A percentile compares a stretch with the other conserved stretches of the same genome.
Conservation (phyloP, 345 rosid species). For the Corchorus olitorius region DNA sequence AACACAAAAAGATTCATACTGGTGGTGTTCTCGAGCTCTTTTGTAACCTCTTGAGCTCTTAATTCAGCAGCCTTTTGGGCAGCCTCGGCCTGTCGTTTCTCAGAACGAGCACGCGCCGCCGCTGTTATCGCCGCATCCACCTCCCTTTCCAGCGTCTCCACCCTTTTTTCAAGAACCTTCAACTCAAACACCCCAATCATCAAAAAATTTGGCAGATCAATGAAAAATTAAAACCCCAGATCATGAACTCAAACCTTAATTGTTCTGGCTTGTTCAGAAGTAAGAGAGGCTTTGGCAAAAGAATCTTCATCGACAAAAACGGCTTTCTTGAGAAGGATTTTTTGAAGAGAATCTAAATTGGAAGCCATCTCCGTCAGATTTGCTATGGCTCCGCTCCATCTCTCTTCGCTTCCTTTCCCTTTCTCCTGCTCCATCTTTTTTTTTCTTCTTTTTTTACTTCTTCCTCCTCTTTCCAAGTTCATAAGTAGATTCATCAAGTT, state of each 20-base stretch:
- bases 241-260: slow-evolving; percentile 58
- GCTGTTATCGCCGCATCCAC: slow-evolving; percentile 97
- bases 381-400: slow-evolving; percentile 85
- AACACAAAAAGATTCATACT: slow-evolving; percentile 40
- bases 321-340: slow-evolving; percentile 82
- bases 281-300: slow-evolving; percentile 82
- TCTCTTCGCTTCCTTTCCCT: slow-evolving; percentile 64
- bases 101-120: slow-evolving; percentile 89
- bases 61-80: slow-evolving; percentile 86
- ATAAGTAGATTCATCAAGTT: too few species aligned
- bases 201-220: not conserved
- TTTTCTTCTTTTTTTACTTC: too few species aligned
- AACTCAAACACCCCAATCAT: not conserved
- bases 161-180: slow-evolving; percentile 85
- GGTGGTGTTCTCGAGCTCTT: slow-evolving; percentile 95
- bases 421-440: slow-evolving; percentile 53
- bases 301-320: slow-evolving; percentile 92
- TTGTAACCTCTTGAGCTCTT: slow-evolving; percentile 72
- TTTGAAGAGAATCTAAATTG: slow-evolving; percentile 86
- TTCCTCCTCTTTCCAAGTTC: too few species aligned
- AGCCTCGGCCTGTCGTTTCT: slow-evolving; percentile 91
- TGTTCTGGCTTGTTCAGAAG: slow-evolving; percentile 86
- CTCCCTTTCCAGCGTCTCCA: slow-evolving; percentile 91
- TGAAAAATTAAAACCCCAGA: not conserved
- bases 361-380: slow-evolving; percentile 86